Percentiles rank a stretch among this genome's conserved stretches.
These are phyloP conservation scores for Barnettozyma siamensis DNA, from an alignment of 805 yeast species.

Conservation along the genomic window DNA sequence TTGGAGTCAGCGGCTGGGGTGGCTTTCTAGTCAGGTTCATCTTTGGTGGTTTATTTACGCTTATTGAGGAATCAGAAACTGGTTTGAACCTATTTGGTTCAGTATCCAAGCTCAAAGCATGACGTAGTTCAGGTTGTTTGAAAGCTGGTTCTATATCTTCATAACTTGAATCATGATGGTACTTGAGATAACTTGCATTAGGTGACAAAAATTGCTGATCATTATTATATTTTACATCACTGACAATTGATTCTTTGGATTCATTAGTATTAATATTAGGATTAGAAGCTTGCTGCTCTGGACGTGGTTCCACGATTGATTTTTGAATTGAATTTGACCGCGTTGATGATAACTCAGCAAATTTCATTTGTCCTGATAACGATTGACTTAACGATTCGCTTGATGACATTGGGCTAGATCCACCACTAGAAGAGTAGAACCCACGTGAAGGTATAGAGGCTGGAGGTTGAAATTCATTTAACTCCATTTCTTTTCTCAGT, in stretches of 20 bases:
- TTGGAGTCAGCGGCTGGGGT: slow-evolving; percentile 18
- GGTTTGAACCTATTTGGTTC: background rate
- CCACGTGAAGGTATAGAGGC: slow-evolving; percentile 9
- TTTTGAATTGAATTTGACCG: background rate
- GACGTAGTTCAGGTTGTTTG: too few species aligned
- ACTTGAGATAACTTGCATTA: background rate
- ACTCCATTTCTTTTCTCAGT: background rate
- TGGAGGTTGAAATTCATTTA: slow-evolving; percentile 4
- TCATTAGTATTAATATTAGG: too few species aligned
- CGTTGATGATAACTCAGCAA: background rate
- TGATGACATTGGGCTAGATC: slow-evolving; percentile 17
- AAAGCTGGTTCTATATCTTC: background rate
- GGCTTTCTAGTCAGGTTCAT: slow-evolving; percentile 17
- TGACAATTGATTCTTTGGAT: background rate
- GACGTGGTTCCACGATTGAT: background rate
- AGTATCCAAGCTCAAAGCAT: too few species aligned
- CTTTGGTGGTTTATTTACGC: background rate
- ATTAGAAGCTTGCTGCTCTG: too few species aligned
- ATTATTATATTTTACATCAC: background rate
- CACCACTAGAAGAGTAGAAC: slow-evolving; percentile 6
- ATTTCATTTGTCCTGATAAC: slow-evolving; percentile 15
- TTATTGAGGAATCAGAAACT: background rate
- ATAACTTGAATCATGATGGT: background rate
- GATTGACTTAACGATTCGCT: slow-evolving; percentile 13
- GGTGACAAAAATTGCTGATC: background rate